Conservation (phyloP, 495 filamentous ascomycete species). For the Hypoxylon cercidicola region DNA sequence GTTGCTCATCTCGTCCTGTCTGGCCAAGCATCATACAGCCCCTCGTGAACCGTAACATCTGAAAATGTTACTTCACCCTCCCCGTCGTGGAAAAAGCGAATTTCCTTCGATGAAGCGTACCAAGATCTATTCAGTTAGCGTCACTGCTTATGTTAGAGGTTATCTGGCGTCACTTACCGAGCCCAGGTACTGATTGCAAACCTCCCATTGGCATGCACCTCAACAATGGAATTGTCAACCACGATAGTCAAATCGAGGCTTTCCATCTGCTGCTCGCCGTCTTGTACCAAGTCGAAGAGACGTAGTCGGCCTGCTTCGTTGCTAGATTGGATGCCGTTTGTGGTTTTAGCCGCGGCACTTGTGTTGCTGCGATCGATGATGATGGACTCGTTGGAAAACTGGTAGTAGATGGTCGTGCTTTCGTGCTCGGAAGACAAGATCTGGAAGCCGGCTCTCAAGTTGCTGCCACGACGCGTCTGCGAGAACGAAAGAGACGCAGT, state of each 20-base stretch:
- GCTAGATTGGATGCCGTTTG: conserved; percentile 36
- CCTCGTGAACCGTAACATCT: conserved; percentile 36
- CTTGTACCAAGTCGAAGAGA: conserved; percentile 35
- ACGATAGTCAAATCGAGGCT: conserved; percentile 49
- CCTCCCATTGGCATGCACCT: conserved; percentile 55
- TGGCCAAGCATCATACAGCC: conserved; percentile 39
- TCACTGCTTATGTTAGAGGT: not conserved
- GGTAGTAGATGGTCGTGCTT: conserved; percentile 47
- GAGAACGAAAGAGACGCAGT: conserved; percentile 31
- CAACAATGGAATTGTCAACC: conserved; percentile 53
- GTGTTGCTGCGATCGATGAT: conserved; percentile 44
- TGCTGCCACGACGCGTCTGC: conserved; percentile 20
- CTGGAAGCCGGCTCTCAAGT: conserved; percentile 43
- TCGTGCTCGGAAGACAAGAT: conserved; percentile 41
- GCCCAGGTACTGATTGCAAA: conserved; percentile 49
- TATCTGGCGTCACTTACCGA: conserved; percentile 21
- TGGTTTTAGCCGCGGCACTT: conserved; percentile 38
- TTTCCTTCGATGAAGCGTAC: conserved; percentile 36
- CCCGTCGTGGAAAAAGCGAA: conserved; percentile 39
- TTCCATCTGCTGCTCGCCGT: conserved; percentile 34
- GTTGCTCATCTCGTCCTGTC: conserved; percentile 9
- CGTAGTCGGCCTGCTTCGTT: conserved; percentile 41
- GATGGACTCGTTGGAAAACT: conserved; percentile 39
- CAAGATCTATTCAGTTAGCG: conserved; percentile 35
- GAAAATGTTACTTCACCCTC: conserved; percentile 29